Percentiles rank a stretch among this genome's conserved stretches.
These are phyloP conservation scores for Pleurostoma richardsiae DNA, from an alignment of 2,329 filamentous ascomycete genomes.

Conservation along the genomic window DNA sequence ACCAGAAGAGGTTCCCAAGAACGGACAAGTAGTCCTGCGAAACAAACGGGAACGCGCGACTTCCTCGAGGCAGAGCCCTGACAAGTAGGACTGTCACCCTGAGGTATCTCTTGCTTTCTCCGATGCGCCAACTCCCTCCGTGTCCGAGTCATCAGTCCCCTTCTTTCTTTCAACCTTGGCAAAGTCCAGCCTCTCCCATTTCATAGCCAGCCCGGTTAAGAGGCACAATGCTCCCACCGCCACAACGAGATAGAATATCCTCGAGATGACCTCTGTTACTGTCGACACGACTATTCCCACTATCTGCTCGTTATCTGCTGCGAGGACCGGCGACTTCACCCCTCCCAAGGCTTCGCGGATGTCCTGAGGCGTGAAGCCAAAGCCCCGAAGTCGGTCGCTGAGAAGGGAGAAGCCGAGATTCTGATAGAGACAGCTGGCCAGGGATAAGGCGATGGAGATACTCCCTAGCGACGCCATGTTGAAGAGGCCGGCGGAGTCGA, in stretches of 20 bases:
- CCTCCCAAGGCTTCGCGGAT: slow-evolving; percentile 21
- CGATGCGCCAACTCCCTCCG: no score
- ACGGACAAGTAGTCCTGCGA: no score
- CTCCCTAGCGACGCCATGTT: slow-evolving; percentile 25
- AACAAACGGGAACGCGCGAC: no score
- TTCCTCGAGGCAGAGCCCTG: no score
- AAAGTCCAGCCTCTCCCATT: not conserved
- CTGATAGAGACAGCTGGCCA: slow-evolving; percentile 23
- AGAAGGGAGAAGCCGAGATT: slow-evolving; percentile 21
- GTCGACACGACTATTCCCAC: slow-evolving; percentile 12
- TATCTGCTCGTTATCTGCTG: slow-evolving; percentile 10
- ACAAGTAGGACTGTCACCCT: no score
- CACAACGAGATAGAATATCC: slow-evolving; percentile 18
- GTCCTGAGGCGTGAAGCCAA: slow-evolving; percentile 14
- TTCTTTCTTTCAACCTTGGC: not conserved
- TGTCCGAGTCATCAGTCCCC: not conserved
- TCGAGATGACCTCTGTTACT: slow-evolving; percentile 17
- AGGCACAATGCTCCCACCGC: slow-evolving; percentile 12
- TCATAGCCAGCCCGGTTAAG: not conserved
- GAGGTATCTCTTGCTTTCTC: no score
- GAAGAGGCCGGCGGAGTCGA: slow-evolving; percentile 24
- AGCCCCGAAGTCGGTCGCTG: slow-evolving; percentile 8
- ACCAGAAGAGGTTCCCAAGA: no score
- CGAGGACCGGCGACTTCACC: slow-evolving; percentile 16
- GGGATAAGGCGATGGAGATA: slow-evolving; percentile 17